Base-by-base conservation (phyloP, 1,284 basidiomycete genomes). In the Pascua guehoae region DNA sequence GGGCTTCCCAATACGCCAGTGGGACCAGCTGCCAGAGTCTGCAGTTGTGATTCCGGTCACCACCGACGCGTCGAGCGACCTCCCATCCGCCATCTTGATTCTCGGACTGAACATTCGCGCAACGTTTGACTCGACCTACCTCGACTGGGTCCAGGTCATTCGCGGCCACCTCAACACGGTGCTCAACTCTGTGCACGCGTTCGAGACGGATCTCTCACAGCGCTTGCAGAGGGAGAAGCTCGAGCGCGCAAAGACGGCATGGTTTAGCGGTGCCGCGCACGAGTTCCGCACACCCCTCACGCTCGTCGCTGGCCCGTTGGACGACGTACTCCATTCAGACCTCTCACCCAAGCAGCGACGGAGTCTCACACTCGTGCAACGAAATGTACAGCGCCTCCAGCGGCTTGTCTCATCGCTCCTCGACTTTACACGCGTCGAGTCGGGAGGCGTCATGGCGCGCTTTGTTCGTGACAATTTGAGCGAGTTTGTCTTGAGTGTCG, bases 201-300 rank as follows among this genome's bases (percentile, higher is more conserved):
- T 54, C 37, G 76, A 79, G 58, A 63, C 67, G 14, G 78, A 79
- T 55, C n/a, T 49, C 16, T 55, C 63, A 10, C 53, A 59, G 24
- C 66, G 73, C 15, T 66, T 69, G 1, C 73, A 76, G 36, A 74
- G 77, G 45, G 66, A 73, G 17, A 63, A 67, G 16, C 73, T 80
- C 56, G 78, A 79, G 46, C 60, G 64, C 14, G 78, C 77, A 4
- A 76, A 76, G 56, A 61, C 67, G 4, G 64, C 69, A 10, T 76
- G 75, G 70, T 74, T 77, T 64, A 64, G 66, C 24, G 74, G 72
- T 18, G 72, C 77, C 1, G 73, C 71, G 1, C 77, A 79, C 60
- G 77, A 80, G 62, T 65, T 79, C 10, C 56, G 71, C 32, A 64
- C 64, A 36, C 75, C 75, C 12, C 56, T 77, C n/a, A 74, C 73